These are phyloP conservation scores for Fraxinus albicans DNA, from an alignment of 305 asterid species.

Conservation along the genomic window DNA sequence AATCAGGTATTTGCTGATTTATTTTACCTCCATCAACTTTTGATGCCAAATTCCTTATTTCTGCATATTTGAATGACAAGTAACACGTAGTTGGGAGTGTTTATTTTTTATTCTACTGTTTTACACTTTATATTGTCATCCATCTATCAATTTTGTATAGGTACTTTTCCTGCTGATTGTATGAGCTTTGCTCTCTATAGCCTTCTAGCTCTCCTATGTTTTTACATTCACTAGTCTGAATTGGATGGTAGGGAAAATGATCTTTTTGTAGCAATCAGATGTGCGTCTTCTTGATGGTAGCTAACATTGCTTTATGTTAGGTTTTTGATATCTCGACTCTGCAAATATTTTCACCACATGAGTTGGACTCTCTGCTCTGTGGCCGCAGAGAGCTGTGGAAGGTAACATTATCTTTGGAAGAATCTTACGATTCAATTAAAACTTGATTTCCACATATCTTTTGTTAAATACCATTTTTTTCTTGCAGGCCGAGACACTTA, in stretches of 20 bases:
- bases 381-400: conserved; percentile 98
- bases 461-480: conserved; percentile 20
- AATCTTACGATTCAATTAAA: background rate
- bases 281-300: background rate
- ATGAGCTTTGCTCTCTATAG: background rate
- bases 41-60: conserved; percentile 1
- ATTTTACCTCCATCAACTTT: conserved; percentile 9
- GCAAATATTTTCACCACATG: conserved; percentile 89
- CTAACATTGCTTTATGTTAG: conserved; percentile 34
- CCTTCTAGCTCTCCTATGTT: background rate
- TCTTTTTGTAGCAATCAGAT: background rate
- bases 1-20: conserved; percentile 61
- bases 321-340: conserved; percentile 86
- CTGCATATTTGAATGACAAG: background rate
- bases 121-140: background rate
- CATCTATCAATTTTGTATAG: background rate
- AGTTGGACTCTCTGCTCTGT: conserved; percentile 93
- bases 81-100: background rate
- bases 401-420: conserved; percentile 46
- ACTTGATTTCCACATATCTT: conserved; percentile 20
- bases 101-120: background rate
- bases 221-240: background rate
- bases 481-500: conserved; percentile 83
- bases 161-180: background rate
- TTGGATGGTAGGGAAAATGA: background rate